Conservation (phyloP, 495 filamentous ascomycete genomes). For the Apodospora peruviana region DNA sequence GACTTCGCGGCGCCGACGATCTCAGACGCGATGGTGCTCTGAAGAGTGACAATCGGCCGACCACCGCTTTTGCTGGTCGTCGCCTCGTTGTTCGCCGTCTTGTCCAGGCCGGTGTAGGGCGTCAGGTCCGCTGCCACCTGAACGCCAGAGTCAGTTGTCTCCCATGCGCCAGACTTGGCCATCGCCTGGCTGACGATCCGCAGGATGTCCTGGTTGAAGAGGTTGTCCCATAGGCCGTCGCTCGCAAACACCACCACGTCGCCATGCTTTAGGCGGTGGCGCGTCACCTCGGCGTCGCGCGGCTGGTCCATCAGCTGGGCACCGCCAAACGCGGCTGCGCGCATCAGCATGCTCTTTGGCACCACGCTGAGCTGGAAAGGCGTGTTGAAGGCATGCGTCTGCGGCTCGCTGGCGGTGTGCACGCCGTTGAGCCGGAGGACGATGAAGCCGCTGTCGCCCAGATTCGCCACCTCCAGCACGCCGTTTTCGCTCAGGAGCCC, state of each 20-base stretch:
- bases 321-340: constrained; percentile 78
- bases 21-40: constrained; percentile 69
- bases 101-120: constrained; percentile 43
- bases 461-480: constrained; percentile 76
- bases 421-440: constrained; percentile 78
- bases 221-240: constrained; percentile 94
- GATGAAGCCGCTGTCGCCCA: constrained; percentile 97
- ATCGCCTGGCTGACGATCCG: constrained; percentile 71
- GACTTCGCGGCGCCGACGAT: constrained; percentile 76
- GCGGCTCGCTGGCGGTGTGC: constrained; percentile 72
- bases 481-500: constrained; percentile 67
- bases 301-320: constrained; percentile 73
- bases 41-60: constrained; percentile 45
- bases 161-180: constrained; percentile 68
- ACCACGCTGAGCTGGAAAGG: constrained; percentile 91
- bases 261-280: constrained; percentile 72
- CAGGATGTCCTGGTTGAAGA: constrained; percentile 84
- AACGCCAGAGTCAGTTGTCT: constrained; percentile 52
- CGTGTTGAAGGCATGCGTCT: constrained; percentile 97
- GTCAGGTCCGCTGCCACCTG: constrained; percentile 50
- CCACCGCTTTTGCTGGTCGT: background rate
- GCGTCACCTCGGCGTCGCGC: constrained; percentile 72
- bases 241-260: constrained; percentile 89
- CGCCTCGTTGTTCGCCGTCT: constrained; percentile 4
- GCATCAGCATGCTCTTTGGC: constrained; percentile 68